These are phyloP conservation scores for Lentinus tigrinus DNA, from an alignment of 768 basidiomycete species.

Conservation along the genomic window DNA sequence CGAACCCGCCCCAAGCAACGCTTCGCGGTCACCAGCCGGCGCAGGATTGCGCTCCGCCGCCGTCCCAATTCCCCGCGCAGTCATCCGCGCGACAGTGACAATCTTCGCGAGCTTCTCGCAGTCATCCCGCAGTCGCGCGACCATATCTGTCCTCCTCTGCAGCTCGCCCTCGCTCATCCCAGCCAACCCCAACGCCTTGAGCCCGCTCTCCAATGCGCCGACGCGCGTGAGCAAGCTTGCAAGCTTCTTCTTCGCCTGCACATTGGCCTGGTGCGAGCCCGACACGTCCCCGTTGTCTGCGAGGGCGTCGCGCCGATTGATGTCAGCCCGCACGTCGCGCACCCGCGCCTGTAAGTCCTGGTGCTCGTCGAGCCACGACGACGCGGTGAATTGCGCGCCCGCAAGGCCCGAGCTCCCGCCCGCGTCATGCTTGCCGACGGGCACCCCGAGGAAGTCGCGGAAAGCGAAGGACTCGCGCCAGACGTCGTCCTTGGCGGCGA, in stretches of 20 bases:
- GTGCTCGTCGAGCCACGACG: constrained; percentile 92
- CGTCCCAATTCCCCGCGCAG: constrained; percentile 37
- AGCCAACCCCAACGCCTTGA: constrained; percentile 59
- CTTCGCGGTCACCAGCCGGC: constrained; percentile 60
- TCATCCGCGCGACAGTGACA: constrained; percentile 71
- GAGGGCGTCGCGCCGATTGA: constrained; percentile 86
- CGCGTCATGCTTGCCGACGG: constrained; percentile 50
- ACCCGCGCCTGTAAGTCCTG: constrained; percentile 71
- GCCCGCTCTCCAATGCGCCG: constrained; percentile 64
- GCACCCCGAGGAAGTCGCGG: constrained; percentile 85
- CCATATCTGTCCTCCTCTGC: constrained; percentile 85
- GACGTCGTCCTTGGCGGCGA: constrained; percentile 74
- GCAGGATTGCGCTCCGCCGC: constrained; percentile 41
- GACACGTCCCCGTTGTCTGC: constrained; percentile 70
- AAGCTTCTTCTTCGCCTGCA: constrained; percentile 83
- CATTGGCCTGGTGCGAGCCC: constrained; percentile 75
- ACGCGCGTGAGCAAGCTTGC: constrained; percentile 77
- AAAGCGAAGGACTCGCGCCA: constrained; percentile 83
- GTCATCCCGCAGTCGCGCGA: constrained; percentile 85
- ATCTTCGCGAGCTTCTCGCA: constrained; percentile 86
- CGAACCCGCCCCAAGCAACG: constrained; percentile 48
- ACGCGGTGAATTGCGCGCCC: constrained; percentile 58
- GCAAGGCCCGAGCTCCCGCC: constrained; percentile 26
- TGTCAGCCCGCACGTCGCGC: constrained; percentile 79
- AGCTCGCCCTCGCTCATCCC: constrained; percentile 93